Conservation (phyloP, 2,329 filamentous ascomycete genomes). For the Knoxdaviesia capensis region DNA sequence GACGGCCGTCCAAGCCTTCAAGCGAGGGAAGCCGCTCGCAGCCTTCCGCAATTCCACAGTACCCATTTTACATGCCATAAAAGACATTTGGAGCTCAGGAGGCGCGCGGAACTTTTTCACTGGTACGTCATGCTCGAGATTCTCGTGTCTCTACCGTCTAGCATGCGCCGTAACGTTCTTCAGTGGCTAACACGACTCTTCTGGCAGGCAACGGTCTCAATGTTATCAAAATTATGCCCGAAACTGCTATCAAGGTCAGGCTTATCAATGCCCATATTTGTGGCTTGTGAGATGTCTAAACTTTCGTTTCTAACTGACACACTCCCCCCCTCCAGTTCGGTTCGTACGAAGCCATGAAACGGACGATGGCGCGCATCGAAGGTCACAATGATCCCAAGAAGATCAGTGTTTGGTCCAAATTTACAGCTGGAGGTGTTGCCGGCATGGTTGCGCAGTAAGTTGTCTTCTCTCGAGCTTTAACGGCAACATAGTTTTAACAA, state of each 20-base stretch:
- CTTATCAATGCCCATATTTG: conserved; percentile 1
- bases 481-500: background rate
- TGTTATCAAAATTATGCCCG: conserved; percentile 94
- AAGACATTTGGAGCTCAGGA: conserved; percentile 67
- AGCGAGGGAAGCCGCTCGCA: conserved; percentile 44
- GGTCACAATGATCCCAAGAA: conserved; percentile 65
- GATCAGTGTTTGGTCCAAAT: conserved; percentile 72
- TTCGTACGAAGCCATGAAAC: conserved; percentile 88
- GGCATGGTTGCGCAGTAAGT: conserved; percentile 83
- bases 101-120: conserved; percentile 83
- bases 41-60: conserved; percentile 45
- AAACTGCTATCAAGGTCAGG: conserved; percentile 70
- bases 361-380: conserved; percentile 66
- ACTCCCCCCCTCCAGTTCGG: conserved; percentile 40
- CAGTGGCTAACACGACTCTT: background rate
- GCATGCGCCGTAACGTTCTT: background rate
- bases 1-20: conserved; percentile 43
- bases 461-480: background rate
- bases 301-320: background rate
- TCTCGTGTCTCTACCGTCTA: conserved; percentile 1
- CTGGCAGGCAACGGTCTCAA: conserved; percentile 76
- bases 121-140: conserved; percentile 31
- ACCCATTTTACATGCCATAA: conserved; percentile 53
- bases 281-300: background rate
- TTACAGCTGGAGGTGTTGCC: conserved; percentile 73